Base-by-base conservation (phyloP, 208 protist species). In the Wallacemonas sp. region DNA sequence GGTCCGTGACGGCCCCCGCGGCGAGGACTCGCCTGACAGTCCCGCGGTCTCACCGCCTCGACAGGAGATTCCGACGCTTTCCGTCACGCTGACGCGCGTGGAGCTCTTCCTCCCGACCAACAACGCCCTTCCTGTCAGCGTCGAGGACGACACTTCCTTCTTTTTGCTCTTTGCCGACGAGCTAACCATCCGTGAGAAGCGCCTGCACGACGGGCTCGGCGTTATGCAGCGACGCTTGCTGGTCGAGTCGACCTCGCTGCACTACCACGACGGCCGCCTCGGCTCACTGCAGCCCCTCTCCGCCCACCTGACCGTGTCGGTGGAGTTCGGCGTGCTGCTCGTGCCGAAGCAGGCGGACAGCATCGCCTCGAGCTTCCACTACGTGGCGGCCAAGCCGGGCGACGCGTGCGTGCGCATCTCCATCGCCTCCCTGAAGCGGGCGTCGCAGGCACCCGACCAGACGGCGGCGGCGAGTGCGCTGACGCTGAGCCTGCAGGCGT, bases 101-200 rank as follows among this genome's bases (percentile, higher is more conserved):
- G 81, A 87, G 41, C 45, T 87, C 2, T 64, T 81, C 22, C 14
- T 87, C 1, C 73, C 81, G 1, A 79, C 81, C 1, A 61, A 82
- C 63, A 65, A 63, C 3, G 28, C 23, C n/a, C 16, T 61, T 28
- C 64, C 72, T 8, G 63, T 88, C 11, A 62, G 79, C 44, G 46
- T 79, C 25, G n/a, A 41, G 7, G 65, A 81, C 52, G 57, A 67
- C 25, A 68, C 26, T 25, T 81, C 81, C 18, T 83, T 67, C 48
- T 74, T 72, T 50, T 70, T 74, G 33, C 46, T 83, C 32, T 55
- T 54, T 29, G 26, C 75, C 12, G 67, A 65, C 2, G 44, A 65
- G 26, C 18, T 82, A 7, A 32, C 57, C 11, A 46, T 55, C 12
- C 22, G 22, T 4, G 38, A 62, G 20, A 38, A 63, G 44, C 52